Percentiles rank a stretch among this genome's conserved stretches.
phyloP scores from a whole-genome alignment of 805 yeast genomes.

The Pichia phayaonensis region DNA sequence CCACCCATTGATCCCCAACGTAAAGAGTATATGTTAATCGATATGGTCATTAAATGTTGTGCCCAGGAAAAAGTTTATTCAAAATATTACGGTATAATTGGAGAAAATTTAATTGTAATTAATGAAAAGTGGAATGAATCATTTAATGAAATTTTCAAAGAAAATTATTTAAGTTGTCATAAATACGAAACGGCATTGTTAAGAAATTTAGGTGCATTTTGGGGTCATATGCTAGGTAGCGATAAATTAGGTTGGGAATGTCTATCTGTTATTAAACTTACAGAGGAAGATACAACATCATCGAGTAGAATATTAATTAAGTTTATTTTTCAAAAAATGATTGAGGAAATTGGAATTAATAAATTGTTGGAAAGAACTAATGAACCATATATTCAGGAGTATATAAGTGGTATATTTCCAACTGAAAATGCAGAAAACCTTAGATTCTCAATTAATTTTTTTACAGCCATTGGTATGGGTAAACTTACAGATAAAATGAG shows the following conservation, averaged over 20 bases:
- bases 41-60: slow-evolving; percentile 72
- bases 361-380: slow-evolving; percentile 41
- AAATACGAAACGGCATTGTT: slow-evolving; percentile 65
- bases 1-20: slow-evolving; percentile 31
- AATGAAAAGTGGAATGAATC: slow-evolving; percentile 49
- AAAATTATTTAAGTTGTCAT: slow-evolving; percentile 51
- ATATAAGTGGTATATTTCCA: slow-evolving; percentile 60
- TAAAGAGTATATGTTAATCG: slow-evolving; percentile 49
- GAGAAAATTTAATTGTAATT: slow-evolving; percentile 52
- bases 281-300: slow-evolving; percentile 69
- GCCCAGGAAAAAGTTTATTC: slow-evolving; percentile 83
- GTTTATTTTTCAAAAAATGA: slow-evolving; percentile 70
- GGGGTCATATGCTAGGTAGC: slow-evolving; percentile 75
- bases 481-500: slow-evolving; percentile 79
- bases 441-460: slow-evolving; percentile 79
- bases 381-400: slow-evolving; percentile 45
- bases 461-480: slow-evolving; percentile 90
- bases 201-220: slow-evolving; percentile 72
- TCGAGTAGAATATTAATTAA: slow-evolving; percentile 76
- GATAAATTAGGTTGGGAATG: slow-evolving; percentile 62
- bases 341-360: slow-evolving; percentile 62
- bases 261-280: slow-evolving; percentile 47
- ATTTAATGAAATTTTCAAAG: slow-evolving; percentile 46
- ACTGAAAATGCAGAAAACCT: slow-evolving; percentile 40
- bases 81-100: slow-evolving; percentile 73